A percentile compares a stretch with the other conserved stretches of the same genome.
These are phyloP conservation scores for Naganishia antarctica DNA, from an alignment of 768 basidiomycete genomes.

Conservation along the genomic window DNA sequence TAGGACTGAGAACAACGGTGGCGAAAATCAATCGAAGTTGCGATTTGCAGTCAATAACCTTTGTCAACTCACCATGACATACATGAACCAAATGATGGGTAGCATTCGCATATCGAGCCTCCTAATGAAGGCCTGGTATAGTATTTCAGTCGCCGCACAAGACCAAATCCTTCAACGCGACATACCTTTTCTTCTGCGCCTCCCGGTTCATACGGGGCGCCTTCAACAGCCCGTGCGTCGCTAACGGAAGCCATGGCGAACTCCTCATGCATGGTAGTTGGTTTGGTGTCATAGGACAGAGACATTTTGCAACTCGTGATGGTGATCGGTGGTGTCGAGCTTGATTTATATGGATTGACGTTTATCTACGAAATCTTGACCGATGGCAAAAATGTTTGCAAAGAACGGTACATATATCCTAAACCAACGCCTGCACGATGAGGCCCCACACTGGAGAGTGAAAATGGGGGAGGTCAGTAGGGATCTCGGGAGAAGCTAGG, in stretches of 20 bases:
- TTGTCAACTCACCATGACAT: slow-evolving; percentile 18
- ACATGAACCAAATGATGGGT: slow-evolving; percentile 31
- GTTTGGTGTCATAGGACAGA: slow-evolving; percentile 17
- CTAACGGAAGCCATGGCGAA: neutral
- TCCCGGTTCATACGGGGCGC: slow-evolving; percentile 17
- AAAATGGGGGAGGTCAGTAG: neutral
- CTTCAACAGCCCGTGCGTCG: neutral
- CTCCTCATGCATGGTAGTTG: slow-evolving; percentile 1
- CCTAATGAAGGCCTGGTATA: slow-evolving; percentile 20
- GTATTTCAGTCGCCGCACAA: neutral
- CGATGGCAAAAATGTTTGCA: too few species aligned
- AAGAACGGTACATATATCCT: too few species aligned
- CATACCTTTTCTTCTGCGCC: slow-evolving; percentile 20
- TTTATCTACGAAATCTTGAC: too few species aligned
- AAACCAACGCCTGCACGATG: too few species aligned
- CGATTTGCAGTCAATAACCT: neutral
- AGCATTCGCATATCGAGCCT: slow-evolving; percentile 35
- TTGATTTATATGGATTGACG: neutral
- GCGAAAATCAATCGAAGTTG: neutral
- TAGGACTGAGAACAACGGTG: slow-evolving; percentile 37
- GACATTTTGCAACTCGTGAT: neutral
- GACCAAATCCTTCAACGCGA: too few species aligned
- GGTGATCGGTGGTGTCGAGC: neutral
- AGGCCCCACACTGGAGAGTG: too few species aligned
- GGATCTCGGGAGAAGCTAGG: too few species aligned